Evolutionary conservation across 164 flowering plant genomes (phyloP).

Genomic region (Protea cynaroides): DNA sequence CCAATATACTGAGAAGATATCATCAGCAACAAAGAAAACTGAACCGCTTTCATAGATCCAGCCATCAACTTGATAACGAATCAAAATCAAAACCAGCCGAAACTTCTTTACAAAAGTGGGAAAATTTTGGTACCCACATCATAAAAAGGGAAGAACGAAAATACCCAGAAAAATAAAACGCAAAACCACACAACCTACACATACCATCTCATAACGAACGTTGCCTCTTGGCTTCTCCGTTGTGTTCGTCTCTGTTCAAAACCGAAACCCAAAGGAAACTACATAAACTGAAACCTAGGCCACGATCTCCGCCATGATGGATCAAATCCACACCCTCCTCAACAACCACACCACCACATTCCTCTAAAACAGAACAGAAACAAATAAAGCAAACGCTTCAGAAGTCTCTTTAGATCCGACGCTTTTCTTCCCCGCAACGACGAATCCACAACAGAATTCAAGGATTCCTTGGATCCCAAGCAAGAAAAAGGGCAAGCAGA

Average conservation of each 20-base stretch:
- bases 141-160: not conserved
- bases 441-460: not conserved
- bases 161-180: not conserved
- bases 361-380: slow-evolving; percentile 12
- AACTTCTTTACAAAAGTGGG: not conserved
- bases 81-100: not conserved
- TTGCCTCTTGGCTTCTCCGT: slow-evolving; percentile 38
- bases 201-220: slow-evolving; percentile 74
- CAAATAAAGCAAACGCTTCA: slow-evolving; percentile 10
- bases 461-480: slow-evolving; percentile 1
- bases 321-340: slow-evolving; percentile 7
- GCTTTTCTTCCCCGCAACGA: not conserved
- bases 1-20: not conserved
- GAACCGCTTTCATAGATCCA: slow-evolving; percentile 1
- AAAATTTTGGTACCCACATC: not conserved
- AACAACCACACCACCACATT: slow-evolving; percentile 50
- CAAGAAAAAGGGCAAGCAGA: not conserved
- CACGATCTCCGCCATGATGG: slow-evolving; percentile 31
- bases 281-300: slow-evolving; percentile 32
- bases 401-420: slow-evolving; percentile 24
- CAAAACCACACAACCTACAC: slow-evolving; percentile 11
- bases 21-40: not conserved
- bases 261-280: slow-evolving; percentile 9
- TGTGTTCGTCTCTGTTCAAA: slow-evolving; percentile 11
- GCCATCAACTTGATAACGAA: not conserved